A percentile compares a stretch with the other conserved stretches of the same genome.
Conservation (phyloP, 2,329 filamentous ascomycete species). For the Fusarium sp. region DNA sequence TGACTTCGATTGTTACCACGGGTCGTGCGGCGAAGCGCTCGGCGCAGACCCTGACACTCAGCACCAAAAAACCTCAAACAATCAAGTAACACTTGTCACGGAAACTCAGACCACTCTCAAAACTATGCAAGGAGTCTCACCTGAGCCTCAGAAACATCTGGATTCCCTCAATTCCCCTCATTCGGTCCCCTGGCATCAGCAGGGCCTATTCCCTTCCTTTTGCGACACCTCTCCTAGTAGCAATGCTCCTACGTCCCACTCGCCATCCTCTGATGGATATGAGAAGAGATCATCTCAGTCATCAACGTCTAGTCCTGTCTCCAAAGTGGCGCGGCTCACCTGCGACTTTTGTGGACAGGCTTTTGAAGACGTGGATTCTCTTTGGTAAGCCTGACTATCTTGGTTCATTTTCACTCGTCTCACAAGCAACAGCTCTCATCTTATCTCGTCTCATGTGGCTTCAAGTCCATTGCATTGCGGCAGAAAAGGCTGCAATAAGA, state of each 20-base stretch:
- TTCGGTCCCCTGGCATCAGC: rapidly evolving
- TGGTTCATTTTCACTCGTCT: background rate
- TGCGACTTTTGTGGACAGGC: background rate
- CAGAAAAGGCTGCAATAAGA: background rate
- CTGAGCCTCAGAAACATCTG: rapidly evolving
- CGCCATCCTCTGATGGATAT: rapidly evolving
- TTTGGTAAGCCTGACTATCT: rapidly evolving
- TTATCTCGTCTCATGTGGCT: background rate
- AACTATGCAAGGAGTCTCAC: rapidly evolving
- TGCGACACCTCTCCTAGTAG: background rate
- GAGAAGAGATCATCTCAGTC: background rate
- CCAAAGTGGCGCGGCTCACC: background rate
- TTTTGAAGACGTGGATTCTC: background rate
- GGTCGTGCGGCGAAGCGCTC: rapidly evolving
- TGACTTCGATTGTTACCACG: background rate
- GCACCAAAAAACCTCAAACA: background rate
- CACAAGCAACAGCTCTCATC: background rate
- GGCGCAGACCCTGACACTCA: background rate
- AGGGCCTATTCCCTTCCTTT: rapidly evolving
- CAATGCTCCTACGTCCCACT: background rate
- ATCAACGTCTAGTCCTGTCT: background rate
- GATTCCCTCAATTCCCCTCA: rapidly evolving
- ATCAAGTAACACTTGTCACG: background rate
- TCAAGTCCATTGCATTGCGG: background rate
- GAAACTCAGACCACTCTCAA: background rate